A percentile compares a stretch with the other conserved stretches of the same genome.
Conservation (phyloP, 352 stramenopile species). For the Phytophthora ramorum region DNA sequence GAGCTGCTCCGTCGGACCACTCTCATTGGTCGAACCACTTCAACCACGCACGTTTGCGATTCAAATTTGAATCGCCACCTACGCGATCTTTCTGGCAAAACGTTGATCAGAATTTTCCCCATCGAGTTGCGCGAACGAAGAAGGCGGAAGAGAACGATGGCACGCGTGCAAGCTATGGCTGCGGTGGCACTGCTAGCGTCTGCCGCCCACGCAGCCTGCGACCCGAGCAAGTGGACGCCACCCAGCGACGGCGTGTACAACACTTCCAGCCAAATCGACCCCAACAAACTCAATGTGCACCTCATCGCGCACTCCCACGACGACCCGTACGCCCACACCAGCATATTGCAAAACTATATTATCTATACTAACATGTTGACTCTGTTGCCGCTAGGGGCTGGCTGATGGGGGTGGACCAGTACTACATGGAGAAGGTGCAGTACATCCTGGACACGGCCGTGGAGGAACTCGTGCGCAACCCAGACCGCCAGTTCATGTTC, state of each 20-base stretch:
- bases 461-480: slow-evolving; percentile 87
- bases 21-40: slow-evolving; percentile 23
- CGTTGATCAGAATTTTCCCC: slow-evolving; percentile 1
- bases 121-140: slow-evolving; percentile 1
- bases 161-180: neutral
- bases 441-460: slow-evolving; percentile 96
- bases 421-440: slow-evolving; percentile 94
- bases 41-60: slow-evolving; percentile 19
- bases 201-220: slow-evolving; percentile 30
- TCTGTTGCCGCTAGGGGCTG: slow-evolving; percentile 70
- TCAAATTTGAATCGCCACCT: slow-evolving; percentile 21
- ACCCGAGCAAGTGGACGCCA: slow-evolving; percentile 72
- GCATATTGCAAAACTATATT: neutral
- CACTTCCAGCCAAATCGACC: slow-evolving; percentile 52
- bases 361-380: too few species aligned
- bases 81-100: neutral
- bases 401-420: slow-evolving; percentile 98
- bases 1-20: neutral
- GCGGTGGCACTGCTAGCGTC: slow-evolving; percentile 11
- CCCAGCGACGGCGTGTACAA: slow-evolving; percentile 76
- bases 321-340: slow-evolving; percentile 68
- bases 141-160: neutral
- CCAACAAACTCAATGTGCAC: slow-evolving; percentile 94
- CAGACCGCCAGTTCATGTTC: slow-evolving; percentile 95
- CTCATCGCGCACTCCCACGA: slow-evolving; percentile 97